Conservation (phyloP, 1,284 basidiomycete species). For the Sporisorium scitamineum region DNA sequence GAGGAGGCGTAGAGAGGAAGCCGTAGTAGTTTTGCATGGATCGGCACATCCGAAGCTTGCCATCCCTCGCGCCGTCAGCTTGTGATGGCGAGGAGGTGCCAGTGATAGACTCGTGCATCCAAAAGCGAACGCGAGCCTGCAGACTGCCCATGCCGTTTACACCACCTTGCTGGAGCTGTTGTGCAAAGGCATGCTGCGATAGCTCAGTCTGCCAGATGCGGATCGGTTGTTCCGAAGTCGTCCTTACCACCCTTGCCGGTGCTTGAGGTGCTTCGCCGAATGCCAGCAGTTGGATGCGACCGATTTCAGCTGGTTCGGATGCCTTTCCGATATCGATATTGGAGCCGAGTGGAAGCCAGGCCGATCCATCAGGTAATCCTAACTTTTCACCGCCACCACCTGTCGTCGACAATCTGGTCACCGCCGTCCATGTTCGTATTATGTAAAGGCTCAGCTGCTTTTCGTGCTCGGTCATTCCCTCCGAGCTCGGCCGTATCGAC, state of each 20-base stretch:
- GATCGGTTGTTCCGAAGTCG: neutral
- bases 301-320: neutral
- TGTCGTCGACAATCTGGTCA: conserved; percentile 13
- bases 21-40: conserved; percentile 44
- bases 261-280: conserved; percentile 36
- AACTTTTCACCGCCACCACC: neutral
- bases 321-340: neutral
- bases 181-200: conserved; percentile 26
- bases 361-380: conserved; percentile 19
- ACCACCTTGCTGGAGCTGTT: neutral
- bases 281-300: conserved; percentile 19
- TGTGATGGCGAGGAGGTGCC: conserved; percentile 13
- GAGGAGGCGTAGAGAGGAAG: conserved; percentile 18
- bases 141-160: conserved; percentile 1
- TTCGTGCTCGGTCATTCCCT: conserved; percentile 30
- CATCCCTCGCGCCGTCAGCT: neutral
- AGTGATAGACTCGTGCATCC: conserved; percentile 39
- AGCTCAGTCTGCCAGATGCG: conserved; percentile 25
- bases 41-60: conserved; percentile 12
- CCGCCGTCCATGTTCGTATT: conserved; percentile 41
- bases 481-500: neutral
- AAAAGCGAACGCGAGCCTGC: conserved; percentile 32
- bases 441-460: conserved; percentile 30
- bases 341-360: conserved; percentile 16
- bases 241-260: neutral